A percentile compares a stretch with the other conserved stretches of the same genome.
These are phyloP conservation scores for Leishmania aethiopica DNA, from an alignment of 208 protist species.

Conservation along the genomic window DNA sequence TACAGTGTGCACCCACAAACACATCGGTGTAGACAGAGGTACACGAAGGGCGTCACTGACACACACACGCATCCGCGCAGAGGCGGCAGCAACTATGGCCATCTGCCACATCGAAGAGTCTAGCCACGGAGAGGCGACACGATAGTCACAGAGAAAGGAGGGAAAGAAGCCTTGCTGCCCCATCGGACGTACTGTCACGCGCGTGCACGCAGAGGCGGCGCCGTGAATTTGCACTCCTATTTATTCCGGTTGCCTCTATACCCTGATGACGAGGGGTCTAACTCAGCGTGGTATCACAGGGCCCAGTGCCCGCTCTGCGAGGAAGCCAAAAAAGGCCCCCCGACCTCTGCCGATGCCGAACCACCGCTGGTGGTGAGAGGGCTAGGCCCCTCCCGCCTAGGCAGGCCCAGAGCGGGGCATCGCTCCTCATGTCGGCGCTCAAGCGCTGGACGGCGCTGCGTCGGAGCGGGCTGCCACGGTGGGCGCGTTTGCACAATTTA, in stretches of 20 bases:
- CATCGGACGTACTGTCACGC: background rate
- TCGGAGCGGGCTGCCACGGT: background rate
- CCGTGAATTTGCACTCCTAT: background rate
- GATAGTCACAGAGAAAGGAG: background rate
- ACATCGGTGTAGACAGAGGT: background rate
- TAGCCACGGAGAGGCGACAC: background rate
- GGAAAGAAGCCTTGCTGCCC: background rate
- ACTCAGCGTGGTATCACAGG: background rate
- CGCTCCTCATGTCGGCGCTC: background rate
- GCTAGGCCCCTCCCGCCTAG: background rate
- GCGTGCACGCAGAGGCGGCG: background rate
- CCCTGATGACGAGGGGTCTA: background rate
- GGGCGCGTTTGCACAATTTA: background rate
- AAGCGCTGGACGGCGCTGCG: background rate
- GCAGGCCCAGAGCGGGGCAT: background rate
- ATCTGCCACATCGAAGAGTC: background rate
- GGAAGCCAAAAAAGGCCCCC: background rate
- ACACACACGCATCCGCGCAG: background rate
- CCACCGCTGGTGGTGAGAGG: background rate
- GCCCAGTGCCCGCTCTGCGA: background rate
- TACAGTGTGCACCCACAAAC: background rate
- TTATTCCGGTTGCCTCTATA: background rate
- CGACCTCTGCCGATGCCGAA: background rate
- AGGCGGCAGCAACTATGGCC: background rate
- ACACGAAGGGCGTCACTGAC: background rate